These are phyloP conservation scores for Macrophomina phaseolina DNA, from an alignment of 2,329 filamentous ascomycete genomes.

Conservation along the genomic window DNA sequence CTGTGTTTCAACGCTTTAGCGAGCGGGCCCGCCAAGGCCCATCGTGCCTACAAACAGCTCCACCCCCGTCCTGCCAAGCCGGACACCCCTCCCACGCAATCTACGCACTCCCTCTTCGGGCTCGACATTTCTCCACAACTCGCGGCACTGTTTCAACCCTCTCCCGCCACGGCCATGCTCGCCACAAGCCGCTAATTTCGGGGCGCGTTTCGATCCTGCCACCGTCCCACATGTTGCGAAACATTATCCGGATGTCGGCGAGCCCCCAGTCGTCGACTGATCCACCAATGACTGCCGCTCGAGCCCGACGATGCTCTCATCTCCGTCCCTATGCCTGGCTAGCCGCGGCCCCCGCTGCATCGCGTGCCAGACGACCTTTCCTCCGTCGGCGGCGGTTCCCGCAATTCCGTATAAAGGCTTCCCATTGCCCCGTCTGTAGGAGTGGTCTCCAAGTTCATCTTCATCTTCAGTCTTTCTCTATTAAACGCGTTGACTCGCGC, in stretches of 20 bases:
- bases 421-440: not conserved
- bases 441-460: not conserved
- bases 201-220: slow-evolving; percentile 4
- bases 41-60: slow-evolving; percentile 6
- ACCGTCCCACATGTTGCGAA: slow-evolving; percentile 11
- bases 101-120: not conserved
- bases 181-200: slow-evolving; percentile 1
- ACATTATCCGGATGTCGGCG: not conserved
- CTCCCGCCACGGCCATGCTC: not conserved
- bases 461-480: slow-evolving; percentile 24
- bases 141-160: slow-evolving; percentile 3
- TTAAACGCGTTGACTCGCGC: slow-evolving; percentile 22
- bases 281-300: not conserved
- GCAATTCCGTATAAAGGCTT: slow-evolving; percentile 10
- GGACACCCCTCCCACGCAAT: not conserved
- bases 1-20: slow-evolving; percentile 1
- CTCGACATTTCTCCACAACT: slow-evolving; percentile 20
- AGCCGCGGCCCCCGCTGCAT: not conserved
- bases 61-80: slow-evolving; percentile 8
- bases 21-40: slow-evolving; percentile 13
- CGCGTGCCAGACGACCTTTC: not conserved
- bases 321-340: not conserved
- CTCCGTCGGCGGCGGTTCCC: slow-evolving; percentile 21
- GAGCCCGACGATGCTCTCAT: not conserved
- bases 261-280: not conserved